A percentile compares a stretch with the other conserved stretches of the same genome.
Evolutionary conservation across 768 basidiomycete genomes (phyloP).

Genomic region (Leucocoprinus sp.): DNA sequence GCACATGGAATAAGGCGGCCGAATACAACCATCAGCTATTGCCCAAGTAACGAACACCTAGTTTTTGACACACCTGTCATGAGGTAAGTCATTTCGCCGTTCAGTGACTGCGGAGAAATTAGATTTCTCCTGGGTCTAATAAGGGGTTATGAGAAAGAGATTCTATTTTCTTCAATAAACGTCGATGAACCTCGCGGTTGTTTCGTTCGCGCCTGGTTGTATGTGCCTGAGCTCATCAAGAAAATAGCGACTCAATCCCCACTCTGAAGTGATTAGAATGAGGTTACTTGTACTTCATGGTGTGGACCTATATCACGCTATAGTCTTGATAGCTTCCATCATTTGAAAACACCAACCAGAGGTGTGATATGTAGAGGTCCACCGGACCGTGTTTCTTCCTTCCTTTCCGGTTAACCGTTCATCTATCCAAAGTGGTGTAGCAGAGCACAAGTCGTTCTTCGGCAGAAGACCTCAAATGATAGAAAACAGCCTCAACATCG

Average conservation of each 20-base stretch:
- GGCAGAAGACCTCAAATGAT: conserved; percentile 4
- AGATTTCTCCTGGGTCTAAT: not conserved
- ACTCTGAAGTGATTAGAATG: not conserved
- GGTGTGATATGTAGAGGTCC: too few relatives aligned
- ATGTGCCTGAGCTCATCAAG: not conserved
- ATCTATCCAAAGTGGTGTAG: not conserved
- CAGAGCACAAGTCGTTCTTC: not conserved
- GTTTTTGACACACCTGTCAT: conserved; percentile 3
- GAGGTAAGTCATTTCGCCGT: not conserved
- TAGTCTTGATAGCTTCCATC: not conserved
- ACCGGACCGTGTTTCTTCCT: not conserved
- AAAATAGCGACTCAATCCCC: not conserved
- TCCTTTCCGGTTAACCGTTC: conserved; percentile 6
- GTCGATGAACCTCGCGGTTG: not conserved
- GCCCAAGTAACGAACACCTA: not conserved
- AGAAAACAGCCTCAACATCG: conserved; percentile 1
- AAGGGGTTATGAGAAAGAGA: not conserved
- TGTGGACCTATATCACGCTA: not conserved
- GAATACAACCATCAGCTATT: not conserved
- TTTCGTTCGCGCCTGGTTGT: not conserved
- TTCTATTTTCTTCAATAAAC: conserved; percentile 1
- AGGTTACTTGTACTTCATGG: not conserved
- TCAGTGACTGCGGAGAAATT: conserved; percentile 8
- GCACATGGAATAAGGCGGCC: not conserved
- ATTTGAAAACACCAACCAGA: not conserved